Evolutionary conservation across 768 basidiomycete species (phyloP).

Genomic region (Leccinum variicolor): DNA sequence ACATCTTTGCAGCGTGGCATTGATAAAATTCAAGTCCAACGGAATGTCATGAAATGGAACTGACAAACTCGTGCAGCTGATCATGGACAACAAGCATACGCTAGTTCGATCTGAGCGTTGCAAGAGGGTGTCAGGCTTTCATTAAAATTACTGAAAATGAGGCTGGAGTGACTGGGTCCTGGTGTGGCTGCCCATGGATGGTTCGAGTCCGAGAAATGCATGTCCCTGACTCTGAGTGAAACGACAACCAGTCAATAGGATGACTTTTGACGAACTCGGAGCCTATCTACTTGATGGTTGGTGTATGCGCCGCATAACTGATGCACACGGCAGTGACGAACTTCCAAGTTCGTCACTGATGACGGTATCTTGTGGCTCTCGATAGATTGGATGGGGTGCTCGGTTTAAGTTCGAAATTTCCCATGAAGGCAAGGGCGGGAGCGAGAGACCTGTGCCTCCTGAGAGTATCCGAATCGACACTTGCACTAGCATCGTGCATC

Average conservation of each 20-base stretch:
- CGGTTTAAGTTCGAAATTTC: neutral
- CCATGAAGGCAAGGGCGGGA: neutral
- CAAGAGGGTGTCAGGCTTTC: neutral
- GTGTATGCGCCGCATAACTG: neutral
- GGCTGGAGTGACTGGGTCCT: neutral
- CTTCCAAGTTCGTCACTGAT: neutral
- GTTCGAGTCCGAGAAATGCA: neutral
- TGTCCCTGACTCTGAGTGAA: neutral
- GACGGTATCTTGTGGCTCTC: neutral
- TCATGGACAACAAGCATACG: neutral
- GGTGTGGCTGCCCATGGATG: neutral
- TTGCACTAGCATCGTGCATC: neutral
- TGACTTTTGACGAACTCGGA: neutral
- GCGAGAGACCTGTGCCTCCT: neutral
- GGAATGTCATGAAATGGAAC: neutral
- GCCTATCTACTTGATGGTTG: neutral
- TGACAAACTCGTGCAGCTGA: neutral
- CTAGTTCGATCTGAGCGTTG: neutral
- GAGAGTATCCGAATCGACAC: neutral
- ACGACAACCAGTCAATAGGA: neutral
- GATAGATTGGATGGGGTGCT: neutral
- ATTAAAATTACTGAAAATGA: neutral
- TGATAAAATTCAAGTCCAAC: neutral
- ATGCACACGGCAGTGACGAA: neutral
- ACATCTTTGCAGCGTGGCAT: neutral